Evolutionary conservation across 352 stramenopile species (phyloP), one percentile per base, ranked within the genome.

Genomic region (Globisporangium solare): DNA sequence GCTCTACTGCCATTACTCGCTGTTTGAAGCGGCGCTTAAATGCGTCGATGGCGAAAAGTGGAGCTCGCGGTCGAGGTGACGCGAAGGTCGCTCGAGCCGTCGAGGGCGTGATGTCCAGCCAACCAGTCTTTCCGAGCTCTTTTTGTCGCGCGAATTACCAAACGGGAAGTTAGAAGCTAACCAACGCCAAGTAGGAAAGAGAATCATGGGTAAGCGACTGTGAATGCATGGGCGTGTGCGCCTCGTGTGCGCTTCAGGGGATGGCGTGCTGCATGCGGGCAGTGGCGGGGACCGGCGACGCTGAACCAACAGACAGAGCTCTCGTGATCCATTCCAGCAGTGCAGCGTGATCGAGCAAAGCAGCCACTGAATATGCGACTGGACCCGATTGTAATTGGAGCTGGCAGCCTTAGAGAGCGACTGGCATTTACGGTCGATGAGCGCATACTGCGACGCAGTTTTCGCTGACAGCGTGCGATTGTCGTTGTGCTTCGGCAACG

Each of bases 91-190:
- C 53, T 47, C 18, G 49, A 74, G 39, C 4, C 5, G 12, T 41
- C 41, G 56, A 56, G 64, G 48, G 68, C 68, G 66, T 67, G 61
- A 66, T 56, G 71, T 62, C 60, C 64, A 79, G 69, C 63, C 74
- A 78, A 76, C 67, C 67, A 80, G 61, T 73, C 67, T 60, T 71
- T 69, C 48, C 54, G 54, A 52, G 57, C 22, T 64, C 67, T 66
- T 76, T 69, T 60, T 53, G 53, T 58, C 22, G 60, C 54, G 55
- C 53, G 61, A 62, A 58, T 47, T 56, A 69, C 56, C 71, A 86
- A 79, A 76, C 73, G 73, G 73, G 73, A 86, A 86, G 75, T 86
- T 86, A 67, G 67, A 83, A 76, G 73, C 69, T 66, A 81, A 72
- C 71, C 61, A 73, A 79, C 65, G 61, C 70, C 72, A 79, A 43